These are phyloP conservation scores for Podosphaera aphanis DNA, from an alignment of 2,329 filamentous ascomycete genomes.

Conservation along the genomic window DNA sequence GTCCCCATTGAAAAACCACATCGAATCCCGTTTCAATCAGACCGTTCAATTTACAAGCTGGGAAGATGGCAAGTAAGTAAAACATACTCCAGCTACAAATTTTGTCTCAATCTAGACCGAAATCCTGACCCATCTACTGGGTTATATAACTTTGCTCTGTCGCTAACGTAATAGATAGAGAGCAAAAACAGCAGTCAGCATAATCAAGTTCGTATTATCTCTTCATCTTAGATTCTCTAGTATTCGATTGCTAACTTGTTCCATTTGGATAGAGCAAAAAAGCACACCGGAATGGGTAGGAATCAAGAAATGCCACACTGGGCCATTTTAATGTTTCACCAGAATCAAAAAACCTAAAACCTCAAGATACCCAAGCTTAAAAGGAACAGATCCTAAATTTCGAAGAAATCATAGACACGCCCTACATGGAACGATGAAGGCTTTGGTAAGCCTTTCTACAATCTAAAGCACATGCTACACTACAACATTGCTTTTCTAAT, in stretches of 20 bases:
- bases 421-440: constrained; percentile 95
- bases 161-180: neutral
- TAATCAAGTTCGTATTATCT: constrained; percentile 5
- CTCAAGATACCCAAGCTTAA: constrained; percentile 93
- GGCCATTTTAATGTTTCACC: constrained; percentile 8
- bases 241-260: constrained; percentile 2
- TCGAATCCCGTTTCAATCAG: no score
- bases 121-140: no score
- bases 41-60: no score
- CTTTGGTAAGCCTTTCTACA: constrained; percentile 46
- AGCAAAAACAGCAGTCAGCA: constrained; percentile 7
- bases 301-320: neutral
- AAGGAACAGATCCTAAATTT: constrained; percentile 99
- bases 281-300: constrained; percentile 95
- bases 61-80: no score
- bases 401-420: constrained; percentile 99
- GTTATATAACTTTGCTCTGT: no score
- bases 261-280: constrained; percentile 62
- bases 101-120: no score
- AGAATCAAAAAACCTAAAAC: constrained; percentile 99
- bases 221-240: neutral
- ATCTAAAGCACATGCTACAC: no score
- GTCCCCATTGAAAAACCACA: no score
- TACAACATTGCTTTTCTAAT: no score
- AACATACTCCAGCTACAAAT: no score